Evolutionary conservation across 257 asterid species (phyloP).

Genomic region (Solanum etuberosum): DNA sequence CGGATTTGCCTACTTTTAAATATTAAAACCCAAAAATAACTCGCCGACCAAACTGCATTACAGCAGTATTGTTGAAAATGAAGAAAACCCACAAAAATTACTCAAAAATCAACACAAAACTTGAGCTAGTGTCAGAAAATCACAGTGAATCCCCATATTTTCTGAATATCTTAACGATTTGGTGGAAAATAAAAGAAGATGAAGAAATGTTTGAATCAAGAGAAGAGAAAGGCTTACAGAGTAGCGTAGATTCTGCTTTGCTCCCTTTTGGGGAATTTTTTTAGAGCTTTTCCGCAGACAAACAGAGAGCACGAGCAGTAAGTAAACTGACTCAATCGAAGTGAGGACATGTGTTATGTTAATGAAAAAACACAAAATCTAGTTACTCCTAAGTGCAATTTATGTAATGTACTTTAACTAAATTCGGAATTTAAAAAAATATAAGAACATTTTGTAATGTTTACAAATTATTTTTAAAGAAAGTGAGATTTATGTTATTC

Average conservation of each 20-base stretch:
- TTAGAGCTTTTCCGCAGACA: not conserved
- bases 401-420: not conserved
- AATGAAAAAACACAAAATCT: not conserved
- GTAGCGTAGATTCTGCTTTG: not conserved
- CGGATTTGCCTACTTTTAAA: not conserved
- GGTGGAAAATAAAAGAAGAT: not conserved
- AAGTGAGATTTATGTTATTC: too few relatives aligned
- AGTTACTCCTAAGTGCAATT: not conserved
- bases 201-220: not conserved
- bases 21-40: not conserved
- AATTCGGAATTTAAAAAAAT: too few relatives aligned
- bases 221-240: not conserved
- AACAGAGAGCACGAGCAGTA: not conserved
- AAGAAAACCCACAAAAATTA: not conserved
- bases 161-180: not conserved
- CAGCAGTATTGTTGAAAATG: not conserved
- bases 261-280: not conserved
- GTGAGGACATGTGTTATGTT: not conserved
- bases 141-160: not conserved
- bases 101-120: not conserved
- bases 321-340: not conserved
- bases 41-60: not conserved
- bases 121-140: not conserved
- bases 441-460: too few relatives aligned
- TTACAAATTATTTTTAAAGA: too few relatives aligned